These are phyloP conservation scores for Taiwanofungus camphoratus DNA, from an alignment of 1,284 basidiomycete species.

Conservation along the genomic window DNA sequence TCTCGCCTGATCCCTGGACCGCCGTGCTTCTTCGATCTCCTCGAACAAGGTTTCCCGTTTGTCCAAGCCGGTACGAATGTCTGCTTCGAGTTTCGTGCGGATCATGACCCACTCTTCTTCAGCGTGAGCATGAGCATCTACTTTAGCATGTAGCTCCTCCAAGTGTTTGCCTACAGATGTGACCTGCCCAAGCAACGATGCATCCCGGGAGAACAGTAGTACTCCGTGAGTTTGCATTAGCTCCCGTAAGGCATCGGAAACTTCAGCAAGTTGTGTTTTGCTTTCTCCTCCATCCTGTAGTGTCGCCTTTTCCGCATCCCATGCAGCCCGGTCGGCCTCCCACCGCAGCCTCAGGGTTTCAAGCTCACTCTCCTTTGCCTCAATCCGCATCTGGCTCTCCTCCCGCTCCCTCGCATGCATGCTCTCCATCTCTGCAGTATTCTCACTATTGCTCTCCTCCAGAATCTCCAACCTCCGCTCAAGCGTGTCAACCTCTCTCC, in stretches of 20 bases:
- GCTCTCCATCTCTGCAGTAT: constrained; percentile 35
- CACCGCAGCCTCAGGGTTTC: constrained; percentile 39
- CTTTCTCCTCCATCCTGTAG: constrained; percentile 45
- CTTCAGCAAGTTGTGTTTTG: constrained; percentile 44
- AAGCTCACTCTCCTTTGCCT: constrained; percentile 45
- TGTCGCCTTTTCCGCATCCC: constrained; percentile 47
- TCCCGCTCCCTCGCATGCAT: constrained; percentile 32
- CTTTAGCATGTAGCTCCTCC: constrained; percentile 41
- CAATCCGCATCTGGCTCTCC: constrained; percentile 26
- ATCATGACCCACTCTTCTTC: constrained; percentile 42
- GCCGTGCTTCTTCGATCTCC: constrained; percentile 51
- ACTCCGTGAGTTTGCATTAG: constrained; percentile 52
- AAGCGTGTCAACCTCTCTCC: constrained; percentile 40
- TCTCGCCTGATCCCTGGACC: constrained; percentile 49
- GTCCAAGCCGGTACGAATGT: constrained; percentile 39
- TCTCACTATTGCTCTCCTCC: constrained; percentile 40
- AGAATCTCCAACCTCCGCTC: constrained; percentile 39
- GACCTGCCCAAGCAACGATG: constrained; percentile 46
- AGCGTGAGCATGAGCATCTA: constrained; percentile 44
- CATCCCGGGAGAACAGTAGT: constrained; percentile 42
- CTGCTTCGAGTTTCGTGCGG: constrained; percentile 45
- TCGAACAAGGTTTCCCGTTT: constrained; percentile 42
- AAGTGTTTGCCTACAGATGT: constrained; percentile 51
- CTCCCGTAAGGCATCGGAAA: constrained; percentile 37
- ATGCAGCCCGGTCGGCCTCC: constrained; percentile 48